These are phyloP conservation scores for Adansonia digitata DNA, from an alignment of 345 rosid genomes.

Conservation along the genomic window DNA sequence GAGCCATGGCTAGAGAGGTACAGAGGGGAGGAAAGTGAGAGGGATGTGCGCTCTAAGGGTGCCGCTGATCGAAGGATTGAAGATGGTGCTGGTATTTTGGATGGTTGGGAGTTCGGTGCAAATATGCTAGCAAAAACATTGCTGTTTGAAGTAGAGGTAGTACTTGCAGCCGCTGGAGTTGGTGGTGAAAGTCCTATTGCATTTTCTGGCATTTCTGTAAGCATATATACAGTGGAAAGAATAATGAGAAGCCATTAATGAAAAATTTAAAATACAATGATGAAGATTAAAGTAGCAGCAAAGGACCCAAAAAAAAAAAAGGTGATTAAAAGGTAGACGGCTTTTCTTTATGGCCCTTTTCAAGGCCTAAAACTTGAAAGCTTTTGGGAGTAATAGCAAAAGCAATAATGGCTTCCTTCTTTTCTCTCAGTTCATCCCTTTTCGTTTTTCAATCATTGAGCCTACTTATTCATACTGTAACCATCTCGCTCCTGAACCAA, in stretches of 20 bases:
- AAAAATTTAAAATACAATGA: slow-evolving; percentile 3
- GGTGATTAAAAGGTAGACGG: neutral
- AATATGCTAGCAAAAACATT: slow-evolving; percentile 42
- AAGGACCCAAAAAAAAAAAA: neutral
- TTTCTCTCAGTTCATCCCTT: neutral
- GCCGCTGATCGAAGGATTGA: slow-evolving; percentile 35
- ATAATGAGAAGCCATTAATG: neutral
- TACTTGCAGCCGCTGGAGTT: slow-evolving; percentile 15
- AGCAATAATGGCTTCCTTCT: slow-evolving; percentile 45
- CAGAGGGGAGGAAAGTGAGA: slow-evolving; percentile 57
- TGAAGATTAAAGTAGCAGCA: neutral
- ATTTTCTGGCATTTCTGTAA: slow-evolving; percentile 50
- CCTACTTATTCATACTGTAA: slow-evolving; percentile 6
- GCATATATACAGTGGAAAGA: neutral
- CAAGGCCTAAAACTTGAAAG: slow-evolving; percentile 14
- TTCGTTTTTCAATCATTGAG: slow-evolving; percentile 29
- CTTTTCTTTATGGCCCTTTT: slow-evolving; percentile 1
- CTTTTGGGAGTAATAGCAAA: slow-evolving; percentile 21
- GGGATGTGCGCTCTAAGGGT: slow-evolving; percentile 52
- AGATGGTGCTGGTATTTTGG: slow-evolving; percentile 21
- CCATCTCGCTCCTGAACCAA: slow-evolving; percentile 11
- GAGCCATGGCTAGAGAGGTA: slow-evolving; percentile 43
- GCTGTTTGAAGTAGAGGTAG: slow-evolving; percentile 22
- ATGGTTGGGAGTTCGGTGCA: slow-evolving; percentile 30
- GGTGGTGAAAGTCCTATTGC: slow-evolving; percentile 30